Evolutionary conservation across 495 filamentous ascomycete species (phyloP), one percentile per base, ranked within the genome.

Genomic region (Trichoderma gamsii): DNA sequence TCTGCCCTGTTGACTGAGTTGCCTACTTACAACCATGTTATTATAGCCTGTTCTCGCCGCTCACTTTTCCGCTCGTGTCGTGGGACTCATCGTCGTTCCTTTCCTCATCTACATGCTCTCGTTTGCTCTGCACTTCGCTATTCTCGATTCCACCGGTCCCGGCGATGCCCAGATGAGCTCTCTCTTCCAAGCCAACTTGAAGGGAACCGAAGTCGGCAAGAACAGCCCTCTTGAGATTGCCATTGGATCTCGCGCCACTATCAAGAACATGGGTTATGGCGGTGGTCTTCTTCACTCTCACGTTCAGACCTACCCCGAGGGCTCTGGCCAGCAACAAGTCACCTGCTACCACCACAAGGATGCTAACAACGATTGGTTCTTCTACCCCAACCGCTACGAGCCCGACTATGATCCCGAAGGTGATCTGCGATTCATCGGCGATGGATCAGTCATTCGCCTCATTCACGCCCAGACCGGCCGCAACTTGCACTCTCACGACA

Each of bases 301-400:
- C 81, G 87, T 98, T 70, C 95, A 99, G 78, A 82, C 94, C 16
- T 99, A 90, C 73, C 95, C 95, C 0, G 96, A 99, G 78, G 95
- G 95, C 41, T 98, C 96, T 16, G 78, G 77, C 8, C 95, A 99
- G 78, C 96, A 99, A 73, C 95, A 99, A 77, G 90, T 99, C 66
- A 99, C 95, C 41, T 99, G 95, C 80, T 99, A 99, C 76, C 95
- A 99, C 78, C 95, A 99, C 82, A 99, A 99, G 76, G 95, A 99
- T 85, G 87, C 95, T 72, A 99, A 99, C 82, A 99, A 99, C 73
- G 96, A 99, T 79, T 99, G 95, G 95, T 97, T 93, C 78, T 96
- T 99, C 76, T 97, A 97, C 74, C 96, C 95, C 21, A 95, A 92
- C 79, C 90, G 95, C 52, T 72, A 81, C 41, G 84, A 94, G 43